Conservation (phyloP, 345 rosid species). For the Boechera stricta region DNA sequence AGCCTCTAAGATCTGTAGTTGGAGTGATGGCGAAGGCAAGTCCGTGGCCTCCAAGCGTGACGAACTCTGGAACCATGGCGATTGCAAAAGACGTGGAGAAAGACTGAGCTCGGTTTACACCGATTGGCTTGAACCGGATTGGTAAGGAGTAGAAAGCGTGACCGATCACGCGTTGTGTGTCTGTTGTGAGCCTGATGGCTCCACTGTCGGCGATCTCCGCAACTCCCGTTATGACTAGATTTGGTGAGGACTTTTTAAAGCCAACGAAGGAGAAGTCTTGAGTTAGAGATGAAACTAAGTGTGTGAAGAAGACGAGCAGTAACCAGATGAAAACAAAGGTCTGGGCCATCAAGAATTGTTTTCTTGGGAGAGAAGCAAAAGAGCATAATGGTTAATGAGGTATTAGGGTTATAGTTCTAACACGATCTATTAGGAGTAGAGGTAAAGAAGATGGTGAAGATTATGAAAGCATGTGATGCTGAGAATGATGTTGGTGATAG, state of each 20-base stretch:
- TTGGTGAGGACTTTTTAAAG: constrained; percentile 48
- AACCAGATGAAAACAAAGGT: constrained; percentile 41
- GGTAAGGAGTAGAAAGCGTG: constrained; percentile 84
- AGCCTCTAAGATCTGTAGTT: constrained; percentile 51
- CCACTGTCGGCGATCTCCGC: constrained; percentile 63
- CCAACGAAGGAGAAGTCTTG: constrained; percentile 55
- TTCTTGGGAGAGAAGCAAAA: constrained; percentile 34
- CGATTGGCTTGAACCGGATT: constrained; percentile 57
- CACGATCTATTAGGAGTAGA: constrained; percentile 1
- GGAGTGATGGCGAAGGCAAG: constrained; percentile 73
- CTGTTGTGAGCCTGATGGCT: constrained; percentile 63
- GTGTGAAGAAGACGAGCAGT: constrained; percentile 38
- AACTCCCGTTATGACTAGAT: constrained; percentile 55
- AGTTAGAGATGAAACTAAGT: constrained; percentile 46
- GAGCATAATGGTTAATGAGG: constrained; percentile 13
- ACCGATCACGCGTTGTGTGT: constrained; percentile 57
- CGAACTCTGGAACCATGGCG: constrained; percentile 68
- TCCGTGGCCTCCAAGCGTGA: constrained; percentile 82
- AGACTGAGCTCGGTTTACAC: constrained; percentile 52
- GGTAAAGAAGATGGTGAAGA: constrained; percentile 23
- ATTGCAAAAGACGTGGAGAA: constrained; percentile 88
- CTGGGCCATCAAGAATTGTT: constrained; percentile 43
- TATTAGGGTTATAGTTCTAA: constrained; percentile 25
- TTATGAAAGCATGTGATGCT: constrained; percentile 44
- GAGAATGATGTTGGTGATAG: constrained; percentile 36